These are phyloP conservation scores for Coniochaeta hoffmannii DNA, from an alignment of 2,329 filamentous ascomycete genomes.

Conservation along the genomic window DNA sequence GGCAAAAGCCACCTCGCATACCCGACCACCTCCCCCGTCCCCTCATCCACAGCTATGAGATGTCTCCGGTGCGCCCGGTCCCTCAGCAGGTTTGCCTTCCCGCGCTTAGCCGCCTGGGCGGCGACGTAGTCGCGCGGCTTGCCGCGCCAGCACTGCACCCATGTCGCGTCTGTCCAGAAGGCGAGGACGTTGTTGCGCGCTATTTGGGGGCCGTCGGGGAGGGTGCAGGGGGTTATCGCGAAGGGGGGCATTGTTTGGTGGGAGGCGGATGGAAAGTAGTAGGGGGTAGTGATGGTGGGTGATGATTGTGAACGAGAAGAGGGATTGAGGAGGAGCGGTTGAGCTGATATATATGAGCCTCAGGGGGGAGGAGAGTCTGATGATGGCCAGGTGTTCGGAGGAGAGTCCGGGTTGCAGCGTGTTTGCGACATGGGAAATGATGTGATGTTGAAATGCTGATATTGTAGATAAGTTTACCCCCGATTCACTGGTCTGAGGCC, in stretches of 20 bases:
- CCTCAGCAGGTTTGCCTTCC: constrained; percentile 11
- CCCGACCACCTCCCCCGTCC: constrained; percentile 13
- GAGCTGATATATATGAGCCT: too few species aligned
- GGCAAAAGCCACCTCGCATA: constrained; percentile 16
- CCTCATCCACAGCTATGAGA: constrained; percentile 14
- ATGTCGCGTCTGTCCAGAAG: constrained; percentile 2
- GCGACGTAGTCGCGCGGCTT: not conserved
- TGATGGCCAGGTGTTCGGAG: too few species aligned
- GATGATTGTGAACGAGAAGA: too few species aligned
- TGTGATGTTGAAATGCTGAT: too few species aligned
- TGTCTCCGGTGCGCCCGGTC: constrained; percentile 11
- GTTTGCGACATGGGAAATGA: too few species aligned
- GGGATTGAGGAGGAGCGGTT: too few species aligned
- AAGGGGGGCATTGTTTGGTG: not conserved
- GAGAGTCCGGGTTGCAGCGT: too few species aligned
- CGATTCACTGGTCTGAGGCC: too few species aligned
- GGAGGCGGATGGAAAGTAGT: too few species aligned
- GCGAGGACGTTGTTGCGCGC: not conserved
- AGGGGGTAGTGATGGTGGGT: too few species aligned
- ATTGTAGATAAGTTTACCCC: too few species aligned
- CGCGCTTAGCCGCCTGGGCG: not conserved
- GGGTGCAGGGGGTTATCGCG: not conserved
- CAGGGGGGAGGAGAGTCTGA: too few species aligned
- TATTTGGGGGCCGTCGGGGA: not conserved
- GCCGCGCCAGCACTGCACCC: not conserved